Base-by-base conservation (phyloP, 805 yeast species). In the Debaryomyces hansenii region DNA sequence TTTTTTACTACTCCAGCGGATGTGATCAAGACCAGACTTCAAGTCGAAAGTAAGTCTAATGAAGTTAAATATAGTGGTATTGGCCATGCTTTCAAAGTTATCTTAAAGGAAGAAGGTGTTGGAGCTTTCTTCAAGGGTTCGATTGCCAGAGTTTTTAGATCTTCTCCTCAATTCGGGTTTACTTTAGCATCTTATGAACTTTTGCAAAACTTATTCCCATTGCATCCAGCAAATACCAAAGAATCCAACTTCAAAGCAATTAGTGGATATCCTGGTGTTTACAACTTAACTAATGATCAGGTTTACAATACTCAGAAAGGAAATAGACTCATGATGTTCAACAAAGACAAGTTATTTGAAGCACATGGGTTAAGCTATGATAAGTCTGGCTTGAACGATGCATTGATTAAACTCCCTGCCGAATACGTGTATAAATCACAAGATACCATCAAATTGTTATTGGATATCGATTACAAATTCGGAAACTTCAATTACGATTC, bases 141-240 rank as follows among this genome's bases (percentile, higher is more conserved):
- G 33, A 80, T 91, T 47, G 98, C 98, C 5, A 82, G 99, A 67
- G 90, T 92, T 34, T 75, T 90, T 60, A 81, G 98, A 69, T 91
- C 97, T 4, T 90, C 97, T 1, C 99, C 99, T 6, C 99, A 92
- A 69, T 92, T 92, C 66, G 99, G 98, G 45, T 91, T 91, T 70
- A 92, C 99, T 5, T 78, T 92, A 59, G 98, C 98, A n/a, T 91
- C 96, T 20, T 92, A 94, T 69, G 99, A 92, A 68, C 67, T 94
- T 29, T 83, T 92, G 67, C 96, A 92, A 64, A 80, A 77, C 40
- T 59, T 84, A 58, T 74, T 90, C 68, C 96, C 97, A 40, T 78
- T 86, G 53, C 83, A 73, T 67, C 77, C 78, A 34, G 74, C 77
- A 36, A 62, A 66, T 48, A 70, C 77, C 42, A 66, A 60, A 43